Percentiles rank a stretch among this genome's conserved stretches.
phyloP scores from a whole-genome alignment of 352 stramenopile genomes.

The Phytopythium sindhum region DNA sequence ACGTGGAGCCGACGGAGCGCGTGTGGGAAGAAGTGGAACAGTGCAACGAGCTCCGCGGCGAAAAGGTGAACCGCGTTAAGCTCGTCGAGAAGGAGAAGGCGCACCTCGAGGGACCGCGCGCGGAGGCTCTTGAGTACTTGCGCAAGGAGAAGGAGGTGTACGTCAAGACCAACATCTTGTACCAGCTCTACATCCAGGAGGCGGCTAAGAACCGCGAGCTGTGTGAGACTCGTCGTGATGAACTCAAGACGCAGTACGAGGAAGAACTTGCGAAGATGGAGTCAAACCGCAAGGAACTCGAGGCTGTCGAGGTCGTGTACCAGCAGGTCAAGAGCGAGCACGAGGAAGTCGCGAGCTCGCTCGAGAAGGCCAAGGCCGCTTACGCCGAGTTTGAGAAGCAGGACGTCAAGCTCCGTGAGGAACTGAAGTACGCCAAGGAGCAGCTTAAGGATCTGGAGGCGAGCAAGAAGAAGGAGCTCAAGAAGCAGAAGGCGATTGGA shows the following conservation, averaged over 20 bases:
- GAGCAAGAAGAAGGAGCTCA: conserved; percentile 87
- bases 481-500: conserved; percentile 87
- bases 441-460: conserved; percentile 90
- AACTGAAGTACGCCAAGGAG: conserved; percentile 95
- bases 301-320: conserved; percentile 80
- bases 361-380: conserved; percentile 90
- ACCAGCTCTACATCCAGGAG: conserved; percentile 92
- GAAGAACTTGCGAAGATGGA: conserved; percentile 70
- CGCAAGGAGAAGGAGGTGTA: conserved; percentile 96
- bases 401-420: conserved; percentile 97
- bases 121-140: conserved; percentile 94
- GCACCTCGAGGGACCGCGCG: conserved; percentile 92
- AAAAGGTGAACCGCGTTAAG: conserved; percentile 98
- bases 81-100: conserved; percentile 97
- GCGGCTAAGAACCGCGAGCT: conserved; percentile 69
- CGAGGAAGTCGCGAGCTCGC: conserved; percentile 72
- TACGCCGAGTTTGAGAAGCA: conserved; percentile 96
- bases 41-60: conserved; percentile 87
- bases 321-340: conserved; percentile 82
- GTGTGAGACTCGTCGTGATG: conserved; percentile 58
- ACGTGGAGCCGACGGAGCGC: conserved; percentile 93
- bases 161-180: conserved; percentile 95
- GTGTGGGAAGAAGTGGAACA: conserved; percentile 93
- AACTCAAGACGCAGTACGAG: conserved; percentile 77
- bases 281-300: conserved; percentile 73